Conservation (phyloP, 192 early-diverging fungal species). For the Coemansia sp. region DNA sequence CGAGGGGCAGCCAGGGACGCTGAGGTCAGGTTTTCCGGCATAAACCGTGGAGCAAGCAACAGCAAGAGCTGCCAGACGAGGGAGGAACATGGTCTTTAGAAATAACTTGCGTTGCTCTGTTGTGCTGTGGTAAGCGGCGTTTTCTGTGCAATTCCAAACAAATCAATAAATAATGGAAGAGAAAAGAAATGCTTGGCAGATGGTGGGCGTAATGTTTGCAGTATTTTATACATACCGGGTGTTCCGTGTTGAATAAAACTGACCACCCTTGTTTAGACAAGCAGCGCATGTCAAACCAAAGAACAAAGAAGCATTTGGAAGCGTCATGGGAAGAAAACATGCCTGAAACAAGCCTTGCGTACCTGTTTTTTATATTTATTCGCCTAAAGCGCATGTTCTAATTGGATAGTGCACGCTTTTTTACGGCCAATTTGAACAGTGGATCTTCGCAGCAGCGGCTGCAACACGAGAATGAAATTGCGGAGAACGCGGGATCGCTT, state of each 20-base stretch:
- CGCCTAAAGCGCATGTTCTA: background rate
- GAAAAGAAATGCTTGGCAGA: background rate
- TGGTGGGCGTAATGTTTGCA: background rate
- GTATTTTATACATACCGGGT: background rate
- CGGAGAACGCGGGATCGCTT: background rate
- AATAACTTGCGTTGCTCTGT: background rate
- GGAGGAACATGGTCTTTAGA: constrained; percentile 2
- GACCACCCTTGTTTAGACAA: background rate
- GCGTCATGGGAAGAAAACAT: background rate
- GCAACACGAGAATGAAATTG: background rate
- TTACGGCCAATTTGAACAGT: too few species aligned
- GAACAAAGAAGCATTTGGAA: background rate
- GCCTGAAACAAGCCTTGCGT: background rate
- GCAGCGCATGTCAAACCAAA: background rate
- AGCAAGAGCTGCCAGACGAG: constrained; percentile 10
- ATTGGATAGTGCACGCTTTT: background rate
- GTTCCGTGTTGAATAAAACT: background rate
- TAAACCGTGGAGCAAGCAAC: constrained; percentile 5
- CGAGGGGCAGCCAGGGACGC: constrained; percentile 43
- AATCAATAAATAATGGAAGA: background rate
- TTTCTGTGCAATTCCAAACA: background rate
- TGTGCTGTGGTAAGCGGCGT: background rate
- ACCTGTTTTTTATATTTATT: background rate
- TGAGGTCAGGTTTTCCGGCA: constrained; percentile 10
- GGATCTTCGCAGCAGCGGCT: background rate